A percentile compares a stretch with the other conserved stretches of the same genome.
Conservation (phyloP, 2,329 filamentous ascomycete species). For the Eutypella sp. region DNA sequence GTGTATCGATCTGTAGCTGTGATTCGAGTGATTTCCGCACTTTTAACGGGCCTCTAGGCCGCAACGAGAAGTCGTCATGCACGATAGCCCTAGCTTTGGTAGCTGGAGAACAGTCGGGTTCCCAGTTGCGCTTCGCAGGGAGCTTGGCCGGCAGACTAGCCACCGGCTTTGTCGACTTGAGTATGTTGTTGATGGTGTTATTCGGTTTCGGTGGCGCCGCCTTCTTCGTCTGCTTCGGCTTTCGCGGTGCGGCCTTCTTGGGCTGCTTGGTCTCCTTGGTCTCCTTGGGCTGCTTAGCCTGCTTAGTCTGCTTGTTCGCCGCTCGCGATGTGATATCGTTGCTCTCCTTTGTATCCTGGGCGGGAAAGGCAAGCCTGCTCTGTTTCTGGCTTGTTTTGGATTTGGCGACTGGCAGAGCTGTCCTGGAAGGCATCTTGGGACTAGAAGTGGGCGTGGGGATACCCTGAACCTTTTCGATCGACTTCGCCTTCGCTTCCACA, state of each 20-base stretch:
- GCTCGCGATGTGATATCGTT: slow-evolving; percentile 7
- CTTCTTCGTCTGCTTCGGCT: slow-evolving; percentile 38
- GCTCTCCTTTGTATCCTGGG: slow-evolving; percentile 16
- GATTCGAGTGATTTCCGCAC: slow-evolving; percentile 4
- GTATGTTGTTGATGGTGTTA: slow-evolving; percentile 23
- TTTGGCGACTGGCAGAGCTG: slow-evolving; percentile 34
- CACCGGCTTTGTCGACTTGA: slow-evolving; percentile 23
- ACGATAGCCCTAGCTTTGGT: slow-evolving; percentile 10
- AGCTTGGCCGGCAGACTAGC: slow-evolving; percentile 14
- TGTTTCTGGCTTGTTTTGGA: slow-evolving; percentile 43
- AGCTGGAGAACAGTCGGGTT: slow-evolving; percentile 9
- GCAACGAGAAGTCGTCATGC: slow-evolving; percentile 23
- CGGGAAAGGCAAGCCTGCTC: slow-evolving; percentile 42
- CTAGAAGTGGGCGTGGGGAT: slow-evolving; percentile 57
- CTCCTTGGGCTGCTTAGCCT: slow-evolving; percentile 26
- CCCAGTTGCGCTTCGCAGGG: slow-evolving; percentile 20
- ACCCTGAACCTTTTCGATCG: slow-evolving; percentile 38
- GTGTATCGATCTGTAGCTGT: slow-evolving; percentile 9
- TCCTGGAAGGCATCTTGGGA: slow-evolving; percentile 37
- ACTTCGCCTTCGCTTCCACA: slow-evolving; percentile 31
- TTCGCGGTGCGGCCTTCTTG: slow-evolving; percentile 27
- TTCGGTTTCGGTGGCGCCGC: slow-evolving; percentile 34
- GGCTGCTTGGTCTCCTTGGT: slow-evolving; percentile 30
- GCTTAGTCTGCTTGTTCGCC: slow-evolving; percentile 21
- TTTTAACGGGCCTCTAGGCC: slow-evolving; percentile 17